Percentiles rank a stretch among this genome's conserved stretches.
phyloP scores from a whole-genome alignment of 805 yeast genomes.

The Cephaloascus fragrans region DNA sequence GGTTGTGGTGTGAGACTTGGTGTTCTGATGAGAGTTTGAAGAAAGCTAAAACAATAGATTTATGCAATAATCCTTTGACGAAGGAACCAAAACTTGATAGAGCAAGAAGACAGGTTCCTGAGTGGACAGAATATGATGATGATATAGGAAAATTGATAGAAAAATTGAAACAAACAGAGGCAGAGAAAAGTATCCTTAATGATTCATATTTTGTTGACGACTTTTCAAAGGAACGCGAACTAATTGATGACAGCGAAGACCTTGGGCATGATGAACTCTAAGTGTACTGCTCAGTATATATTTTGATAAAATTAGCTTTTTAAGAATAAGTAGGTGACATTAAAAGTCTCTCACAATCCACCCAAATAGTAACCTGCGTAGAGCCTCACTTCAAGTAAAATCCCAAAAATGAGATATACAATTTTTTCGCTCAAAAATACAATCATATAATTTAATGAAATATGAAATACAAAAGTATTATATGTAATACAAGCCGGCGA shows the following conservation, averaged over 20 bases:
- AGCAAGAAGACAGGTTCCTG: conserved; percentile 69
- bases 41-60: conserved; percentile 69
- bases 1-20: conserved; percentile 96
- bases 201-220: not conserved
- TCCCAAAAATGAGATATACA: no score
- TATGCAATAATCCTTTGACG: conserved; percentile 78
- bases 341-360: no score
- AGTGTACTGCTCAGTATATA: conserved; percentile 9
- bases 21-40: conserved; percentile 54
- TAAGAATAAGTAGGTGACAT: no score
- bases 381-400: no score
- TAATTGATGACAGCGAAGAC: not conserved
- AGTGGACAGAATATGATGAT: conserved; percentile 62
- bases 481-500: not conserved
- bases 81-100: conserved; percentile 70
- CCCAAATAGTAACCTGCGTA: no score
- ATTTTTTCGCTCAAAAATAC: no score
- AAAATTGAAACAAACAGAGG: conserved; percentile 7
- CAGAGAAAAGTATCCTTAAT: conserved; percentile 4
- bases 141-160: conserved; percentile 28
- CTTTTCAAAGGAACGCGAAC: not conserved
- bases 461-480: no score
- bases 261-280: conserved; percentile 6
- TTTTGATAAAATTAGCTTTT: conserved; percentile 11
- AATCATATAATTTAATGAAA: no score